Conservation (phyloP, 169 alveolate species). For the Sarcocystis neurona region DNA sequence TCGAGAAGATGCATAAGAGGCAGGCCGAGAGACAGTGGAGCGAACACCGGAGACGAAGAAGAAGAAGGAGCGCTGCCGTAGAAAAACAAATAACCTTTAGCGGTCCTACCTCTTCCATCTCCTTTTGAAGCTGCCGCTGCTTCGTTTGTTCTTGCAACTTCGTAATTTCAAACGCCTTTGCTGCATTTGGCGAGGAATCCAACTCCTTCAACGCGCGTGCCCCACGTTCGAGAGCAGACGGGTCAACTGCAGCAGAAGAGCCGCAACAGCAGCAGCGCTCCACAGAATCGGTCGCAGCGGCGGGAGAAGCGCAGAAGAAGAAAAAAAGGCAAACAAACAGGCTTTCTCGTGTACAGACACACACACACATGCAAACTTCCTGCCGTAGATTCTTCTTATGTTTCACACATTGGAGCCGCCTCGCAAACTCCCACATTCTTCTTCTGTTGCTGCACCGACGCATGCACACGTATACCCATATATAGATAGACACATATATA, state of each 20-base stretch:
- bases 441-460: no score
- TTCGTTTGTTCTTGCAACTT: slow-evolving; percentile 93
- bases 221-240: slow-evolving; percentile 98
- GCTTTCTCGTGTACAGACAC: no score
- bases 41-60: no score
- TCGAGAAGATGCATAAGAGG: neutral
- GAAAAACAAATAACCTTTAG: no score
- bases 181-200: slow-evolving; percentile 92
- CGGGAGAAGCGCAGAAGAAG: slow-evolving; percentile 2
- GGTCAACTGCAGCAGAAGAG: slow-evolving; percentile 84
- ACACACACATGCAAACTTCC: neutral
- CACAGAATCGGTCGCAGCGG: neutral
- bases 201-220: slow-evolving; percentile 97
- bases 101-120: slow-evolving; percentile 84
- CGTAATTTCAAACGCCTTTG: slow-evolving; percentile 93
- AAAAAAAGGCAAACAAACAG: neutral
- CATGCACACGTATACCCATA: no score
- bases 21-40: neutral
- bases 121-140: slow-evolving; percentile 91
- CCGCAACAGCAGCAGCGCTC: neutral
- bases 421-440: neutral
- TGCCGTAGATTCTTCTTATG: slow-evolving; percentile 32
- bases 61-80: neutral
- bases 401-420: neutral
- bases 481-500: no score